Evolutionary conservation across 2,329 filamentous ascomycete genomes (phyloP), one percentile per base, ranked within the genome.

Genomic region (Dactylellina sp.): DNA sequence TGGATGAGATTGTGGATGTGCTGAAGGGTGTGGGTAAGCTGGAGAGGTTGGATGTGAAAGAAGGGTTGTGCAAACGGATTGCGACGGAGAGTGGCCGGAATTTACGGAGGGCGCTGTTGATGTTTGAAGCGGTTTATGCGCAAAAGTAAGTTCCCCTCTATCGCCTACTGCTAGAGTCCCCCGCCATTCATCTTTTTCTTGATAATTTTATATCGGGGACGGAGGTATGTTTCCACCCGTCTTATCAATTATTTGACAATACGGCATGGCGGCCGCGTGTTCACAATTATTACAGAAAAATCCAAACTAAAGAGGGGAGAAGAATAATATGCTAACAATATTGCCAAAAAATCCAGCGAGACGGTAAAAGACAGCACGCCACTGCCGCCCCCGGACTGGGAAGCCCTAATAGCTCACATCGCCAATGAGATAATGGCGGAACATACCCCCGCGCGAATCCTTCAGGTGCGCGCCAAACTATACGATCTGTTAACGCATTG

Each of bases 401-500:
- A 99, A 81, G 91, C 92, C 0, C 86, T 99, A 75, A 93, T 99
- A 77, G 85, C 87, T 3, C 88, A 96, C 79, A 91, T 97, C 75
- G 93, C 96, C n/a, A 89, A 90, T 79, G 93, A 98, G 78, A 97
- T 99, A 63, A 88, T 97, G 80, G 90, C 91, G 40, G 94, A 99
- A 81, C 92, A 96, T 79, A 92, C 92, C n/a, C 94, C 95, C 0
- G 24, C 39, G 5, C 52, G 77, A n/a, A 93, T 99, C 74, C 83
- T 99, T 76, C 88, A 93, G 79, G 93, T 97, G 50, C 89, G 95
- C 76, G 89, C 92, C 7, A 96, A 97, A 82, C 86, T 99, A n/a
- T 99, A 99, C 83, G 95, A 99, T 80, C 86, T 99, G 35, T 86
- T 99, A 50, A 96, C 94, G 5, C 95, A 99, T 81, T 99, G 96